Evolutionary conservation across 179 eudicot genomes (phyloP).

Genomic region (Spinacia oleracea): DNA sequence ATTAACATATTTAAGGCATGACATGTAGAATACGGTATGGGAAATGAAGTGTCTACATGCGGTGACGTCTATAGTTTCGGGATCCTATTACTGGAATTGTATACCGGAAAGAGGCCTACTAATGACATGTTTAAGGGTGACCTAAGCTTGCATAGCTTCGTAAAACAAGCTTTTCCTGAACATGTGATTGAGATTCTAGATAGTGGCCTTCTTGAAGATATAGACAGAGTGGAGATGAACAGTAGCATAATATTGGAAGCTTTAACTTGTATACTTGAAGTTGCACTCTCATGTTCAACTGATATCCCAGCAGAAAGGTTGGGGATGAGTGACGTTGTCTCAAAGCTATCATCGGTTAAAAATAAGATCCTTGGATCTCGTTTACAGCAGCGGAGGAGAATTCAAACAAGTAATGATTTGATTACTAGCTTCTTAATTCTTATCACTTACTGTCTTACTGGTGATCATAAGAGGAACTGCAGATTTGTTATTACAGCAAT

Average conservation of each 20-base stretch:
- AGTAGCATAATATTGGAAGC: not conserved
- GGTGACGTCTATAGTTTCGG: conserved; percentile 26
- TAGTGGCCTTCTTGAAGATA: not conserved
- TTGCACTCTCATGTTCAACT: not conserved
- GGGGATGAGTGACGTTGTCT: not conserved
- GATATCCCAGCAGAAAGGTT: not conserved
- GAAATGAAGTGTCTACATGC: conserved; percentile 7
- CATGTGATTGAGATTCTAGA: conserved; percentile 19
- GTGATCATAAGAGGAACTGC: not conserved
- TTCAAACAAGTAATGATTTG: not conserved
- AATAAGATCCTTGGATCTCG: conserved; percentile 4
- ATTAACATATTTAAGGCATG: not conserved
- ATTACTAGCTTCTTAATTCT: too few species aligned
- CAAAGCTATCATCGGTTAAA: not conserved
- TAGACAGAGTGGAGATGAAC: not conserved
- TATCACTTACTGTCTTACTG: not conserved
- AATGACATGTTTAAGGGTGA: conserved; percentile 22
- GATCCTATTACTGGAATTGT: conserved; percentile 27
- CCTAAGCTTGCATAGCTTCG: conserved; percentile 24
- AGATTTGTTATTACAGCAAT: too few species aligned
- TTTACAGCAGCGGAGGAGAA: not conserved
- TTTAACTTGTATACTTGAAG: not conserved
- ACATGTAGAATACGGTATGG: conserved; percentile 28
- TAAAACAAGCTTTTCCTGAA: conserved; percentile 24
- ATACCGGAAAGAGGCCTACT: conserved; percentile 35